A percentile compares a stretch with the other conserved stretches of the same genome.
phyloP scores from a whole-genome alignment of 208 protist genomes.

The Crithidia sp. region DNA sequence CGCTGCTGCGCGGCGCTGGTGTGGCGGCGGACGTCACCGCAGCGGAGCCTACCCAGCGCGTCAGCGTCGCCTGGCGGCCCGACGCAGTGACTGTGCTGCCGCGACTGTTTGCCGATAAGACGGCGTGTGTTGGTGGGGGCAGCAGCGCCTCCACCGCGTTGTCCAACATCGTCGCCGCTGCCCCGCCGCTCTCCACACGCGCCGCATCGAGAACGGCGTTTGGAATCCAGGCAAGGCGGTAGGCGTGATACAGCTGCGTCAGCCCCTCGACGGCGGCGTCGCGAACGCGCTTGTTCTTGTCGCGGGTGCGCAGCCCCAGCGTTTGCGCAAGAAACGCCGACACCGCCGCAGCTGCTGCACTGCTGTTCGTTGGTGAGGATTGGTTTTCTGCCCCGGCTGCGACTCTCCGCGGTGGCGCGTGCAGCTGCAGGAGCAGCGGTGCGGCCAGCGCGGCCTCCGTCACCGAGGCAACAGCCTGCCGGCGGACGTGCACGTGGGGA shows the following conservation, averaged over 20 bases:
- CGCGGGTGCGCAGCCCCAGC: conserved; percentile 60
- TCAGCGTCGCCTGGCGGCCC: conserved; percentile 1
- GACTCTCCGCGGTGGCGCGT: not conserved
- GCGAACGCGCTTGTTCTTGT: conserved; percentile 71
- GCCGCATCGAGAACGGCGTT: conserved; percentile 48
- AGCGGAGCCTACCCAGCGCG: conserved; percentile 6
- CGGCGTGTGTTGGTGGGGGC: conserved; percentile 27
- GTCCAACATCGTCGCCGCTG: conserved; percentile 19
- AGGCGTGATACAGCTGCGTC: conserved; percentile 50
- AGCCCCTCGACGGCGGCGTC: conserved; percentile 59
- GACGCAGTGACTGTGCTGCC: not conserved
- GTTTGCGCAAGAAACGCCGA: conserved; percentile 40
- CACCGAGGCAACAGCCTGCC: conserved; percentile 45
- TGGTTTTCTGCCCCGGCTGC: not conserved
- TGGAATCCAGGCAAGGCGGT: conserved; percentile 64
- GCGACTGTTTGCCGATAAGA: not conserved
- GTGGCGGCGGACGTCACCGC: not conserved
- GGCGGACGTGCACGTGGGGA: conserved; percentile 55
- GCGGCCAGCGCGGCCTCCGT: conserved; percentile 37
- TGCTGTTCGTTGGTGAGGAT: too few relatives aligned
- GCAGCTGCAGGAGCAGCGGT: conserved; percentile 21
- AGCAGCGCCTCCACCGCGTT: conserved; percentile 53
- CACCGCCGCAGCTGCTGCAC: too few relatives aligned
- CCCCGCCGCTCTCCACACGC: conserved; percentile 41
- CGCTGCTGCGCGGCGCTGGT: not conserved